Base-by-base conservation (phyloP, 805 yeast genomes). In the Saccharomycopsis amapae region DNA sequence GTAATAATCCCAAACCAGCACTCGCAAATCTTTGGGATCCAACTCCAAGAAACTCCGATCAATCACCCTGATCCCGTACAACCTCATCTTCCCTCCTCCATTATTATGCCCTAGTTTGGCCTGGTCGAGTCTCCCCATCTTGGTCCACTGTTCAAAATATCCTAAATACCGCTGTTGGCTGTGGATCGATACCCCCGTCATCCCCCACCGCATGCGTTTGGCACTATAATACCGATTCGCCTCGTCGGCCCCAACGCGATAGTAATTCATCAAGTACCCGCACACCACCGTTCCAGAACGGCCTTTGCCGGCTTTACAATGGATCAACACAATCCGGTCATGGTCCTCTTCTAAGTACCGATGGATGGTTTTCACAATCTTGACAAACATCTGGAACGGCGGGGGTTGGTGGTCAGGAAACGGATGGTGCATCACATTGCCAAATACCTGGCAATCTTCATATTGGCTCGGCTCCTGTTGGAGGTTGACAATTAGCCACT, bases 231-330 rank as follows among this genome's bases (percentile, higher is more conserved):
- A 47, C 0, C 60, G 61, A 35, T 74, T 66, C 1, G 88, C 85
- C 17, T 66, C 69, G 1, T 64, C 61, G 12, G 71, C 64, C 0
- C 68, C 50, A 44, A 67, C 45, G 2, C 63, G 63, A 28, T 60
- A 59, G 42, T 62, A 58, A 42, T 67, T 69, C 75, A 88, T 80
- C 51, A 89, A 60, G 56, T 78, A 83, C 0, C 88, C 85, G 49
- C 85, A 76, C 5, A 75, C 74, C 1, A 86, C 62, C 1, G 88
- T 72, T 0, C 97, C 97, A 0, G 95, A 81, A 23, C 97, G 67
- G 0, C 97, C 97, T 62, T 87, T 88, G 0, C 97, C 97, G 53
- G 85, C 85, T 56, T 83, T 79, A 59, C 97, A 90, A 59, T 90
- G 97, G 5, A 90, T 61, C 0, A 85, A 70, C 0, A 85, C 88